Percentiles rank a stretch among this genome's conserved stretches.
These are phyloP conservation scores for Malus hybrid DNA, from an alignment of 331 rosid species.

Conservation along the genomic window DNA sequence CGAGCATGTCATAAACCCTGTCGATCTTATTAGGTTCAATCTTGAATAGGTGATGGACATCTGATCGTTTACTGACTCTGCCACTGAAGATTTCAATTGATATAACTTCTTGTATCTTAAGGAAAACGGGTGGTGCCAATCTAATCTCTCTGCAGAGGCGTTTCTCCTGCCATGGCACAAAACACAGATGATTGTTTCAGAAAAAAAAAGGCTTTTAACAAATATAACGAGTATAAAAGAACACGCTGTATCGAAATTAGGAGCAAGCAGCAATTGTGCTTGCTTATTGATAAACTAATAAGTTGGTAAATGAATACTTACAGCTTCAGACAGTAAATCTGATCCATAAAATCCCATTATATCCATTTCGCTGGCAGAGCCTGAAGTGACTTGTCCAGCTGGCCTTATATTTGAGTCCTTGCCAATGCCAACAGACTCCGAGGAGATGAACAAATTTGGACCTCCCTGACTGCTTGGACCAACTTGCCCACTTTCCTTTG, in stretches of 20 bases:
- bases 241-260: neutral
- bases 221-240: neutral
- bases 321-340: constrained; percentile 85
- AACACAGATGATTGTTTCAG: constrained; percentile 2
- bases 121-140: constrained; percentile 57
- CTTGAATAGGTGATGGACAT: constrained; percentile 78
- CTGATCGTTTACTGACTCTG: constrained; percentile 49
- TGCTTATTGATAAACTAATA: neutral
- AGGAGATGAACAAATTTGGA: constrained; percentile 51
- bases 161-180: constrained; percentile 64
- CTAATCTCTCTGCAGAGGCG: constrained; percentile 63
- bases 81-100: constrained; percentile 65
- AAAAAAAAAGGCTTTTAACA: neutral
- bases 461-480: constrained; percentile 69
- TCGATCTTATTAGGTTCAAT: constrained; percentile 65
- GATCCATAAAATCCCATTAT: constrained; percentile 56
- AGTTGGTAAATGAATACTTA: constrained; percentile 34
- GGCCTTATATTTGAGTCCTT: constrained; percentile 61
- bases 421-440: constrained; percentile 44
- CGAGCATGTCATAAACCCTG: constrained; percentile 80
- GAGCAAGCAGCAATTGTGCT: neutral
- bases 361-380: constrained; percentile 57
- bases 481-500: constrained; percentile 47
- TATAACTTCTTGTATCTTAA: constrained; percentile 73
- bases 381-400: constrained; percentile 49